Evolutionary conservation across 75 land plant genomes (phyloP), one percentile per base, ranked within the genome.

Genomic region (Pinus taeda): DNA sequence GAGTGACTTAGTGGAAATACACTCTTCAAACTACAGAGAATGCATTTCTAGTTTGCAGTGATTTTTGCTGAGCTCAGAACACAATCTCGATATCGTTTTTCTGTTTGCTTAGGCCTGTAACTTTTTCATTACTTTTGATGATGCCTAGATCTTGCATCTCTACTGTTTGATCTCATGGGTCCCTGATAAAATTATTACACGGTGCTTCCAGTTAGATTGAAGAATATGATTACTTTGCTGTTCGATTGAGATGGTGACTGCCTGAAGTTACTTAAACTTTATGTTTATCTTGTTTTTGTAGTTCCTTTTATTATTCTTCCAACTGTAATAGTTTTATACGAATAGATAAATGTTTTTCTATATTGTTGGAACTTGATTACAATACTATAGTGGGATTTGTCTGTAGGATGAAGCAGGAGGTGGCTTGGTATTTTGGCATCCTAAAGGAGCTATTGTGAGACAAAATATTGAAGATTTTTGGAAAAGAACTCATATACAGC

Each of bases 351-450:
- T 18, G 7, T 7, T 20, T 60, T 21, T 60, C 15, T 49, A 29
- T 73, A 60, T 59, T 8, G 15, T 29, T 60, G 15, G 5, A 75
- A 60, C 42, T 60, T 75, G 9, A n/a, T 75, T 14, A 18, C 15
- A 30, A 66, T 24, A 24, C 53, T 80, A 8, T 20, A n/a, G n/a
- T 53, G 21, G 36, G 56, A n/a, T 71, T 20, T 57, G 49, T 60
- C 64, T 87, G 64, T 93, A 97, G 99, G 98, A 97, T 66, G 99
- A 97, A 29, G 95, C 99, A 60, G 99, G 99, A 74, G 99, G 98
- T 33, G 98, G 99, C 26, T 78, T 97, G 57, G 98, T 97, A 0
- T 97, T 97, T 64, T 97, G 99, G 99, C 99, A 97, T 83, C 98
- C 99, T 15, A 97, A 95, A 77, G 99, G 99, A 78, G 91, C 99